A percentile compares a stretch with the other conserved stretches of the same genome.
These are phyloP conservation scores for Serendipita sp. DNA, from an alignment of 1,284 basidiomycete species.

Conservation along the genomic window DNA sequence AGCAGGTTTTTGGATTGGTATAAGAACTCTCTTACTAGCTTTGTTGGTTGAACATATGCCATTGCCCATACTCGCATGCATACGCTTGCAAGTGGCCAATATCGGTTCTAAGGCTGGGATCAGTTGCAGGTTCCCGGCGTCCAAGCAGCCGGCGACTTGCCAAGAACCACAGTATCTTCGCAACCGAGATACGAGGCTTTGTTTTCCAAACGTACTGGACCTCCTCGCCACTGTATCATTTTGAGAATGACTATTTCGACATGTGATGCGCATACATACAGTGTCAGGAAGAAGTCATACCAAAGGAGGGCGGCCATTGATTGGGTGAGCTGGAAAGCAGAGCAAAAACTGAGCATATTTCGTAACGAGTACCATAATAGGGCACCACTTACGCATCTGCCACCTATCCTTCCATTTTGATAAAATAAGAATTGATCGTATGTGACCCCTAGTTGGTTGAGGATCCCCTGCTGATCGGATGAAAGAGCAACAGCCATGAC, in stretches of 20 bases:
- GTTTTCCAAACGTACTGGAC: not conserved
- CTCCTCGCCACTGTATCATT: not conserved
- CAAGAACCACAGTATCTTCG: constrained; percentile 1
- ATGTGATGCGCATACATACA: not conserved
- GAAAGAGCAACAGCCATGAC: not conserved
- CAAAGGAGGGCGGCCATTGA: not conserved
- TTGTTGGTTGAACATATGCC: not conserved
- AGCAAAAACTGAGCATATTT: not conserved
- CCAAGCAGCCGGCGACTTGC: not conserved
- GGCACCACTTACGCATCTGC: not conserved
- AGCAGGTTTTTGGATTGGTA: not conserved
- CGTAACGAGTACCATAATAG: not conserved
- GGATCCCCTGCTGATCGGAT: not conserved
- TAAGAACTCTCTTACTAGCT: not conserved
- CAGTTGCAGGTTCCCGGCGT: not conserved
- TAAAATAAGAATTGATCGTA: not conserved
- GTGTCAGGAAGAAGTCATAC: not conserved
- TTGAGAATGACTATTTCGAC: not conserved
- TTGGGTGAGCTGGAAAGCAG: constrained; percentile 1
- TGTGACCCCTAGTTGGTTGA: not conserved
- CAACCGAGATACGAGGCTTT: not conserved
- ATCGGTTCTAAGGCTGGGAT: not conserved
- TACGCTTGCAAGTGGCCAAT: not conserved
- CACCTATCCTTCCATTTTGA: not conserved
- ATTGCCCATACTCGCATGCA: constrained; percentile 3